Evolutionary conservation across 108 stramenopile genomes (phyloP), one percentile per base, ranked within the genome.

Genomic region (Cyclotella kingstonii): DNA sequence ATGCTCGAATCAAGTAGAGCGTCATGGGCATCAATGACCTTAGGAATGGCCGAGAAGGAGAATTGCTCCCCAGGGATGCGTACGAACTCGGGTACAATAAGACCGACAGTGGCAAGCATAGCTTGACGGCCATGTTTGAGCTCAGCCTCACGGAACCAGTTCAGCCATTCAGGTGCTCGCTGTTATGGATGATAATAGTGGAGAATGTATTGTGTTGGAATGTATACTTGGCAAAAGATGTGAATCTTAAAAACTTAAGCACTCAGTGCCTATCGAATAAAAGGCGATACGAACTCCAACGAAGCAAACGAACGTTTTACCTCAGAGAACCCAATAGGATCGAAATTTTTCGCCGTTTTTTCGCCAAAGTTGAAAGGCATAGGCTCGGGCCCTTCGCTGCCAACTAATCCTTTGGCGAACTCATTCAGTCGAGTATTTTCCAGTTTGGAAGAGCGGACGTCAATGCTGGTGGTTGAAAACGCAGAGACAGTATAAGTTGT

Each of bases 131-230:
- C 91, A 80, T 93, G 89, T 38, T 82, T 79, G 70, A 90, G 64
- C 51, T 93, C 90, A 57, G 82, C 73, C 74, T 93, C 87, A 58
- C 90, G 87, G 89, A 89, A 96, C 84, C 87, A 93, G 55, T 83
- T 83, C 35, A 90, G 44, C 80, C 78, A 84, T 21, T 80, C 79
- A 41, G 86, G 79, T 41, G 78, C 65, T 27, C 55, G 33, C 71
- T 80, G 45, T 51, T 39, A 35, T 63, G 12, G 39, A 65, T 15
- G 12, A 23, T 31, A 21, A n/a, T 21, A 19, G 14, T 49, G 12
- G 11, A 27, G 29, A 33, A 46, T 14, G 58, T 19, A 9, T 4
- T 54, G 23, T 39, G 18, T n/a, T 40, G 2, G 33, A 56, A 43
- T 9, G 46, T n/a, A 46, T 22, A 41, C 7, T 12, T 21, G 12